Conservation (phyloP, 139 green algal genomes). For the Coelastrella sp. region DNA sequence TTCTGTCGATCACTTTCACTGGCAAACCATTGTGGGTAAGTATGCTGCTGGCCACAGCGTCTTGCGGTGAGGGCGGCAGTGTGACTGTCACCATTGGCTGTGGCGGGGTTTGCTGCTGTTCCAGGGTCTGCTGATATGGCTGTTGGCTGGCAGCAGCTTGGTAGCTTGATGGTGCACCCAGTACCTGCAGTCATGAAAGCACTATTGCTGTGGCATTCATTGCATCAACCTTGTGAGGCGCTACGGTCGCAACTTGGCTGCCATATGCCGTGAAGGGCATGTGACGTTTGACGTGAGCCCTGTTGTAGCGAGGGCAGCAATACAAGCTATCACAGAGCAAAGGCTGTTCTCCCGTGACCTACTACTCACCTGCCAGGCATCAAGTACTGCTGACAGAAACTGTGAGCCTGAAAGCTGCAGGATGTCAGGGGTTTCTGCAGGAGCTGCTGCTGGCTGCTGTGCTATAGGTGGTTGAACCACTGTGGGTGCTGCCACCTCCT, state of each 20-base stretch:
- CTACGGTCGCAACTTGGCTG: background rate
- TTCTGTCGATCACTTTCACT: too few relatives aligned
- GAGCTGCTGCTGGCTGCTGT: background rate
- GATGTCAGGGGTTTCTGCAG: conserved; percentile 32
- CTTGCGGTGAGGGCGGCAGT: too few relatives aligned
- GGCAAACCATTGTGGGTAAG: too few relatives aligned
- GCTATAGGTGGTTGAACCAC: background rate
- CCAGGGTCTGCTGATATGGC: background rate
- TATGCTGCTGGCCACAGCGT: too few relatives aligned
- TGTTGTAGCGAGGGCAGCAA: background rate
- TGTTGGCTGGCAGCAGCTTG: conserved; percentile 24
- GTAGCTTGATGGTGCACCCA: conserved; percentile 10
- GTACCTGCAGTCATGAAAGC: background rate
- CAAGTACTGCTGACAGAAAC: conserved; percentile 19
- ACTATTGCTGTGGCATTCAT: background rate
- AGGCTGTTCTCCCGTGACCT: background rate
- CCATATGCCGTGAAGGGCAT: too few relatives aligned
- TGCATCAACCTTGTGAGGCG: background rate
- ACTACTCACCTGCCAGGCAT: conserved; percentile 34
- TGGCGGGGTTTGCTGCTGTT: conserved; percentile 6
- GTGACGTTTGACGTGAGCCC: background rate
- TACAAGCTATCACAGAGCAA: background rate
- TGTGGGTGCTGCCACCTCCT: background rate
- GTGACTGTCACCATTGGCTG: too few relatives aligned
- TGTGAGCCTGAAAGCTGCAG: conserved; percentile 20